Conservation (phyloP, 2,329 filamentous ascomycete species). For the Pseudogymnoascus sp. region DNA sequence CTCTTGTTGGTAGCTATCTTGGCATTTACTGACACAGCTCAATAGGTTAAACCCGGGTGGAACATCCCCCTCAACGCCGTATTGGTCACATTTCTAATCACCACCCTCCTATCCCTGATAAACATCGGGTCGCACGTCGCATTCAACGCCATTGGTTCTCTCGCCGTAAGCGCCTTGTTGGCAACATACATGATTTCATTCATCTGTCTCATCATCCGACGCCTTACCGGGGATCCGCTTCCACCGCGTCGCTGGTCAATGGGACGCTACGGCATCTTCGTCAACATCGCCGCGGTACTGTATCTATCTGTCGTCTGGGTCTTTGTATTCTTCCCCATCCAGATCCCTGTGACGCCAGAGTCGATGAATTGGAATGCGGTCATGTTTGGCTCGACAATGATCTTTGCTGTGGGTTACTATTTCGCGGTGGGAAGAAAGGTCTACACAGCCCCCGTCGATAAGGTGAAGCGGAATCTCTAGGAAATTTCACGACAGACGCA, state of each 20-base stretch:
- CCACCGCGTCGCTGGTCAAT: slow-evolving; percentile 36
- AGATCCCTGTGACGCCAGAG: slow-evolving; percentile 29
- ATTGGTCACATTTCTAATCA: slow-evolving; percentile 14
- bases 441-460: slow-evolving; percentile 26
- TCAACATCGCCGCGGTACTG: slow-evolving; percentile 37
- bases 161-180: slow-evolving; percentile 42
- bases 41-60: slow-evolving; percentile 29
- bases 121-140: slow-evolving; percentile 43
- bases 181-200: slow-evolving; percentile 45
- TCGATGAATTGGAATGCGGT: slow-evolving; percentile 40
- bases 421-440: slow-evolving; percentile 27
- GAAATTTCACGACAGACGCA: background rate
- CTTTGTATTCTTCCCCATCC: slow-evolving; percentile 42
- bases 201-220: slow-evolving; percentile 36
- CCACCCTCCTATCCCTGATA: slow-evolving; percentile 28
- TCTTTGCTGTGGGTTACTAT: slow-evolving; percentile 24
- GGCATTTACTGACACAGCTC: background rate
- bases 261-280: slow-evolving; percentile 34
- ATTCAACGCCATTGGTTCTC: slow-evolving; percentile 45
- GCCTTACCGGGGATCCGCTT: slow-evolving; percentile 33
- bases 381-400: slow-evolving; percentile 19
- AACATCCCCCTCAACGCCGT: slow-evolving; percentile 36
- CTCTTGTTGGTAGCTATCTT: background rate
- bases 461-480: slow-evolving; percentile 9
- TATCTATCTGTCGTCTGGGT: slow-evolving; percentile 42